Conservation (phyloP, 2,329 filamentous ascomycete species). For the Balansia obtecta region DNA sequence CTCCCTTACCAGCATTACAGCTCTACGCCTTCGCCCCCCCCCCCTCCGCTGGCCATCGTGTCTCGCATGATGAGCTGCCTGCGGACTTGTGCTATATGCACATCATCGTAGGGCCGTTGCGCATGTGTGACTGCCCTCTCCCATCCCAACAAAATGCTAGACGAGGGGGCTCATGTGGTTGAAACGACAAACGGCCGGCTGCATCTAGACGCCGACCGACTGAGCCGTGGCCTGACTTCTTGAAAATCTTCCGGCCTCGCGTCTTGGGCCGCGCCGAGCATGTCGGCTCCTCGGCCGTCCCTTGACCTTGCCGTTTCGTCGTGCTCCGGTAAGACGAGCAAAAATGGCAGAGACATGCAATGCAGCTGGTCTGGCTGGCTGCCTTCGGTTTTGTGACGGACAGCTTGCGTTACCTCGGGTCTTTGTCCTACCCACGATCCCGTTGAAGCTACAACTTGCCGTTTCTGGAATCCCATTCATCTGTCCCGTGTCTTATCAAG, state of each 20-base stretch:
- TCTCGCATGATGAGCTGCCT: neutral
- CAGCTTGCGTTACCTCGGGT: neutral
- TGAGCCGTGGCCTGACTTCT: too few species aligned
- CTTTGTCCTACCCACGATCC: neutral
- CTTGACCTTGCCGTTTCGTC: too few species aligned
- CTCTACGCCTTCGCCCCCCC: neutral
- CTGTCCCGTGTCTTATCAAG: neutral
- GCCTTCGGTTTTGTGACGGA: too few species aligned
- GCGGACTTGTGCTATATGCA: neutral
- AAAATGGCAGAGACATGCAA: neutral
- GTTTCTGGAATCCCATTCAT: neutral
- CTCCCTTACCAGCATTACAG: too few species aligned
- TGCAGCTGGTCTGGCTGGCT: neutral
- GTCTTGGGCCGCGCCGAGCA: neutral
- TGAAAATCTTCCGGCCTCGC: too few species aligned
- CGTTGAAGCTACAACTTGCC: neutral
- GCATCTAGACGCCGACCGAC: too few species aligned
- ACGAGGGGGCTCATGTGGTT: too few species aligned
- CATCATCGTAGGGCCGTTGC: neutral
- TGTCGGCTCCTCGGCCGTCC: too few species aligned
- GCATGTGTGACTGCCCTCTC: too few species aligned
- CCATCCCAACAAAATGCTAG: too few species aligned
- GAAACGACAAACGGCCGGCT: too few species aligned
- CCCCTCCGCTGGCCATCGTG: constrained; percentile 1
- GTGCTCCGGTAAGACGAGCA: too few species aligned